Conservation (phyloP, 306 rosid genomes). For the Vigna mungo region DNA sequence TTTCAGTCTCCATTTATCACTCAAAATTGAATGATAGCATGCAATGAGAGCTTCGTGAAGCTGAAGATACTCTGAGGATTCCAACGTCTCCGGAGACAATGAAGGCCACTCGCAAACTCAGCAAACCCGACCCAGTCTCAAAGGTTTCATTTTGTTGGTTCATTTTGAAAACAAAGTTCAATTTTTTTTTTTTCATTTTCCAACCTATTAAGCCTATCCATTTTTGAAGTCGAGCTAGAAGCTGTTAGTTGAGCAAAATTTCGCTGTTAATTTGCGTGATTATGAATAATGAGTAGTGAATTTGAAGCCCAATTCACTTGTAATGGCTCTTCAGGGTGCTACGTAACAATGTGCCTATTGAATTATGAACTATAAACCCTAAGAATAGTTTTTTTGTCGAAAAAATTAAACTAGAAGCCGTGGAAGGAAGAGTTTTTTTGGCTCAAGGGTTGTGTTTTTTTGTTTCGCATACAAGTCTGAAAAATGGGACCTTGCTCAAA, state of each 20-base stretch:
- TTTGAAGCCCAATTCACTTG: too few relatives aligned
- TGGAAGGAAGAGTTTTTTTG: not conserved
- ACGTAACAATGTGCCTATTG: not conserved
- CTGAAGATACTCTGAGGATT: constrained; percentile 25
- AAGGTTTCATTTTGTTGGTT: constrained; percentile 42
- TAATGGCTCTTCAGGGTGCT: not conserved
- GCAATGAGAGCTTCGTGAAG: constrained; percentile 1
- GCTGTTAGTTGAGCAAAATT: not conserved
- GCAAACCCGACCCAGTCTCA: constrained; percentile 52
- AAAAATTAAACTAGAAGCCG: not conserved
- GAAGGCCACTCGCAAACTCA: constrained; percentile 60
- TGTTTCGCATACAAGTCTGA: not conserved
- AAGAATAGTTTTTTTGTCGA: constrained; percentile 9
- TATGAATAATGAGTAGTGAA: not conserved
- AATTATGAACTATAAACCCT: constrained; percentile 30
- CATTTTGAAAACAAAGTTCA: not conserved
- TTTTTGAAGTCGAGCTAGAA: not conserved
- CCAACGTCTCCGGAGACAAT: constrained; percentile 37
- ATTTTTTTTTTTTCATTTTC: constrained; percentile 22
- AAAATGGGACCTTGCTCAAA: not conserved
- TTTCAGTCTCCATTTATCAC: not conserved
- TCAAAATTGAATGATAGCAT: constrained; percentile 5
- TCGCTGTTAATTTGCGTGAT: not conserved
- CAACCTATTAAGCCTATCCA: constrained; percentile 27
- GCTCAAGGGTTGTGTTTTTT: not conserved